A percentile compares a stretch with the other conserved stretches of the same genome.
phyloP scores from a whole-genome alignment of 208 protist species.

The Endotrypanum monterogeii region DNA sequence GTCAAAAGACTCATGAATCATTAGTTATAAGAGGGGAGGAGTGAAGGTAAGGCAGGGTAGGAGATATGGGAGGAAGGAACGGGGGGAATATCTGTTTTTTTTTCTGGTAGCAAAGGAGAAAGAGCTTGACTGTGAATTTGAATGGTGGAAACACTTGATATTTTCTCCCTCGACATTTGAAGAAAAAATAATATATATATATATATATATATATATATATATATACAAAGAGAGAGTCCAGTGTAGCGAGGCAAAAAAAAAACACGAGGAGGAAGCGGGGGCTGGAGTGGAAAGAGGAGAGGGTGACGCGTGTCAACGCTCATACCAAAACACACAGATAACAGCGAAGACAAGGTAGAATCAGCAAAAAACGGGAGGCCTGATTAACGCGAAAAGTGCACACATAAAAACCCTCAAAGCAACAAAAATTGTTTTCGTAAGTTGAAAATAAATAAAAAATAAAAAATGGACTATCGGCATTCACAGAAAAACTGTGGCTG shows the following conservation, averaged over 20 bases:
- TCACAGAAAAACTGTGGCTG: background rate
- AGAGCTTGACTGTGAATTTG: background rate
- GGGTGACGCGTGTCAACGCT: background rate
- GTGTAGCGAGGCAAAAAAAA: background rate
- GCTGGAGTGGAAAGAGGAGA: background rate
- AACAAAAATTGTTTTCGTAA: too few species aligned
- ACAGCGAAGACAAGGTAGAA: conserved; percentile 2
- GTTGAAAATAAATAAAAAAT: background rate
- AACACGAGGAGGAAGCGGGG: background rate
- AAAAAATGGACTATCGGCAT: background rate
- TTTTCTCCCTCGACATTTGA: background rate
- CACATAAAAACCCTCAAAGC: background rate
- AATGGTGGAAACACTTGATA: background rate
- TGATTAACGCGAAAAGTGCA: conserved; percentile 2
- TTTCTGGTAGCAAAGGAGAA: background rate
- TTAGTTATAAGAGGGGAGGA: background rate
- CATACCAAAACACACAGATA: conserved; percentile 12
- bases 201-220: too few species aligned
- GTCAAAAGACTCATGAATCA: background rate
- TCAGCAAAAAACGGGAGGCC: background rate
- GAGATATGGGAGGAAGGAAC: background rate
- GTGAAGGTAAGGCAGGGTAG: background rate
- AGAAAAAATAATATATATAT: too few species aligned
- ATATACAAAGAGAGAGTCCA: too few species aligned
- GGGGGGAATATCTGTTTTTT: background rate